phyloP scores from a whole-genome alignment of 2,329 filamentous ascomycete species.

The Ophiostoma triangulosporum region DNA sequence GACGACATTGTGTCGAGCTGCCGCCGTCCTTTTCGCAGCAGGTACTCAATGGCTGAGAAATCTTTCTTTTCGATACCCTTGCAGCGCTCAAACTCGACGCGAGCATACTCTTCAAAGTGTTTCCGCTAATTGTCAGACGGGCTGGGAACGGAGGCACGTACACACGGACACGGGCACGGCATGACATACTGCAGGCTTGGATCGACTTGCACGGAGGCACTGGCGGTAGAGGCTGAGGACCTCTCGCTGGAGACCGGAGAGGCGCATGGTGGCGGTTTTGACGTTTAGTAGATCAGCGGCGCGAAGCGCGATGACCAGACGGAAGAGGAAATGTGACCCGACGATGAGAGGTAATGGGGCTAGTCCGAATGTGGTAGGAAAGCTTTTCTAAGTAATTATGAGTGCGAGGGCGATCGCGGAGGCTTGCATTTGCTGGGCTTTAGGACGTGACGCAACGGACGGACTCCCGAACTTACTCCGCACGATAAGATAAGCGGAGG shows the following conservation, averaged over 20 bases:
- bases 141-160: slow-evolving; percentile 34
- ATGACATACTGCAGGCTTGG: slow-evolving; percentile 56
- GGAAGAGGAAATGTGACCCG: slow-evolving; percentile 1
- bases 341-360: not conserved
- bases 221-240: slow-evolving; percentile 75
- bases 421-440: not conserved
- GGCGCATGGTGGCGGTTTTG: slow-evolving; percentile 25
- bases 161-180: not conserved
- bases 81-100: slow-evolving; percentile 66
- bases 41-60: slow-evolving; percentile 73
- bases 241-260: slow-evolving; percentile 83
- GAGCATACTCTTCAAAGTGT: slow-evolving; percentile 49
- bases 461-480: slow-evolving; percentile 5
- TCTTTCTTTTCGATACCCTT: slow-evolving; percentile 63
- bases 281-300: too few relatives aligned
- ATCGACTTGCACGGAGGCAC: slow-evolving; percentile 67
- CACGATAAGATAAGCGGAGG: not conserved
- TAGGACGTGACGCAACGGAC: not conserved
- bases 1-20: slow-evolving; percentile 75
- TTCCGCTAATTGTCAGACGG: not conserved
- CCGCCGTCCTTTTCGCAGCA: slow-evolving; percentile 65
- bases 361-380: not conserved
- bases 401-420: not conserved
- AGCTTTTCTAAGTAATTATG: not conserved
- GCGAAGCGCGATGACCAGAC: not conserved